phyloP scores from a whole-genome alignment of 805 yeast genomes.

The Kodamaea restingae region DNA sequence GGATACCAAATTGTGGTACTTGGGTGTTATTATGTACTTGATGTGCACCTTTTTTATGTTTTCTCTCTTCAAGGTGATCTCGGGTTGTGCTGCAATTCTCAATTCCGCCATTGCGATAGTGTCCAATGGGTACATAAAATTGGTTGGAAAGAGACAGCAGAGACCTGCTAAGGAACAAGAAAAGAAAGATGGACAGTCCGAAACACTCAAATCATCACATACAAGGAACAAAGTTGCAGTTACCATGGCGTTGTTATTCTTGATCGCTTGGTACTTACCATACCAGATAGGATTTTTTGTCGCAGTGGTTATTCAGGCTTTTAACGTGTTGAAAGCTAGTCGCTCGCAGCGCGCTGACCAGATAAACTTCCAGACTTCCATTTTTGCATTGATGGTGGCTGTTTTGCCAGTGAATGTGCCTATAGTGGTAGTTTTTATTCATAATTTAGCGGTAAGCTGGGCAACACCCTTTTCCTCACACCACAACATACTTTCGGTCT shows the following conservation, averaged over 20 bases:
- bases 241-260: constrained; percentile 33
- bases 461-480: constrained; percentile 81
- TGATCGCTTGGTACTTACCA: constrained; percentile 64
- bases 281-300: constrained; percentile 74
- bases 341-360: constrained; percentile 17
- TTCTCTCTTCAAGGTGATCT: constrained; percentile 26
- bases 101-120: not conserved
- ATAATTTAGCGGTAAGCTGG: constrained; percentile 75
- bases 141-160: constrained; percentile 1
- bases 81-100: constrained; percentile 3
- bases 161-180: not conserved
- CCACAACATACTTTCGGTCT: constrained; percentile 73
- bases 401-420: constrained; percentile 77
- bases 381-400: constrained; percentile 70
- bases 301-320: constrained; percentile 53
- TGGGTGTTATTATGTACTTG: constrained; percentile 55
- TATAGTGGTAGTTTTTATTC: constrained; percentile 73
- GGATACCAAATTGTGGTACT: constrained; percentile 49
- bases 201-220: not conserved
- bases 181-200: not conserved
- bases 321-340: constrained; percentile 41
- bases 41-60: constrained; percentile 44
- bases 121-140: no score
- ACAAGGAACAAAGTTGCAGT: constrained; percentile 27
- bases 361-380: constrained; percentile 57